Percentiles rank a stretch among this genome's conserved stretches.
phyloP scores from a whole-genome alignment of 169 alveolate species.

The Eimeria falciformis region DNA sequence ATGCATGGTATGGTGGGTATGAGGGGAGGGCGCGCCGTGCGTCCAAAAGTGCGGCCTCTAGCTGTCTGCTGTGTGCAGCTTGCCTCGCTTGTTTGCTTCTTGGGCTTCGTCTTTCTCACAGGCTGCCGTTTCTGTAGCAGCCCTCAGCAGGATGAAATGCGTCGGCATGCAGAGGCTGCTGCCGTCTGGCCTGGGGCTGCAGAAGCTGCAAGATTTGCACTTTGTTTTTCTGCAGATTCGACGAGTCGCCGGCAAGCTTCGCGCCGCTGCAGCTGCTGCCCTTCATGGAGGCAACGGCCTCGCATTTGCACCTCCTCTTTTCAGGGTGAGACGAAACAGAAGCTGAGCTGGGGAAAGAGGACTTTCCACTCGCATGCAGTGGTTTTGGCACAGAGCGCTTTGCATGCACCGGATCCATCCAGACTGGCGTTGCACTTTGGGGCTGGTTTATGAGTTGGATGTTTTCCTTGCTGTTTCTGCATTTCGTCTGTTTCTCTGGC shows the following conservation, averaged over 20 bases:
- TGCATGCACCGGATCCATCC: too few species aligned
- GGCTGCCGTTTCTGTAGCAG: background rate
- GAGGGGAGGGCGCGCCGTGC: too few species aligned
- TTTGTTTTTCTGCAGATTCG: background rate
- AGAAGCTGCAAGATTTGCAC: background rate
- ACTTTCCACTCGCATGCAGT: too few species aligned
- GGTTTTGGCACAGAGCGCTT: too few species aligned
- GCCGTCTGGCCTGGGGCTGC: background rate
- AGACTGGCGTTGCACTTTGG: too few species aligned
- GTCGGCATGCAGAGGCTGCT: background rate
- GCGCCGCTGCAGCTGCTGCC: slow-evolving; percentile 64
- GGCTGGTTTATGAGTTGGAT: too few species aligned
- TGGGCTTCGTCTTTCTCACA: background rate
- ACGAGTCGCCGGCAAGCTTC: slow-evolving; percentile 24
- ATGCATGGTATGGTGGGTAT: too few species aligned
- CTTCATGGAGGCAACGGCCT: slow-evolving; percentile 18
- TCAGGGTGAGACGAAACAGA: background rate
- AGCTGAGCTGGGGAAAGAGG: too few species aligned
- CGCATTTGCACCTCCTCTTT: background rate
- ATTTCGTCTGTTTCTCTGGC: background rate
- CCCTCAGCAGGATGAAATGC: background rate
- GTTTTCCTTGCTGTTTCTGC: background rate
- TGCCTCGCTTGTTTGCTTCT: background rate
- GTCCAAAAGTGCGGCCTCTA: too few species aligned
- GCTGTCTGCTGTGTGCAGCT: too few species aligned